A percentile compares a stretch with the other conserved stretches of the same genome.
Evolutionary conservation across 129 eudicot species (phyloP).

Genomic region (Lactuca saligna): DNA sequence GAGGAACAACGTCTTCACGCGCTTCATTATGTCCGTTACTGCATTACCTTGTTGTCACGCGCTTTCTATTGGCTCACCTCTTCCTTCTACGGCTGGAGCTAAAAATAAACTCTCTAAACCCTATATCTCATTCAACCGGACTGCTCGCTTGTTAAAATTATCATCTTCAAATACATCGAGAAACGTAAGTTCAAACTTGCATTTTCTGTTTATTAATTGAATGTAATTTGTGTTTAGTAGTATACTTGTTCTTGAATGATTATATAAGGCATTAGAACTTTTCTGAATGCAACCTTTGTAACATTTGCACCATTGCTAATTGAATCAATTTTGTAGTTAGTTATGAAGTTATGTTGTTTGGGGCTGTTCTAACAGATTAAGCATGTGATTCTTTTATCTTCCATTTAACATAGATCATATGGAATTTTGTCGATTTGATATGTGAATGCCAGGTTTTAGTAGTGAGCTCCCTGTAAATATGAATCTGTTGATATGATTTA

Average conservation of each 20-base stretch:
- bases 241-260: background rate
- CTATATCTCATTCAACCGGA: slow-evolving; percentile 23
- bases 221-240: background rate
- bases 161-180: slow-evolving; percentile 1
- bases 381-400: slow-evolving; percentile 8
- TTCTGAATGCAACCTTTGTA: background rate
- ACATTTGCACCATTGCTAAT: background rate
- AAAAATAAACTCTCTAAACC: slow-evolving; percentile 18
- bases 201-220: background rate
- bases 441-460: background rate
- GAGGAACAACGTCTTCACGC: slow-evolving; percentile 13
- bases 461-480: background rate
- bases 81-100: slow-evolving; percentile 2
- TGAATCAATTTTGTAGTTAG: background rate
- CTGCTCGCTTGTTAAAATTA: slow-evolving; percentile 13
- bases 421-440: background rate
- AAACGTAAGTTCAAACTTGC: slow-evolving; percentile 8
- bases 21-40: slow-evolving; percentile 8
- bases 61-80: slow-evolving; percentile 14
- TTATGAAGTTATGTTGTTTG: background rate
- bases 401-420: background rate
- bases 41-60: slow-evolving; percentile 13
- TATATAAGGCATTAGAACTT: background rate
- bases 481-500: slow-evolving; percentile 3
- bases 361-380: slow-evolving; percentile 10